Evolutionary conservation across 2,329 filamentous ascomycete species (phyloP), one percentile per base, ranked within the genome.

Genomic region (Pseudogymnoascus sp.): DNA sequence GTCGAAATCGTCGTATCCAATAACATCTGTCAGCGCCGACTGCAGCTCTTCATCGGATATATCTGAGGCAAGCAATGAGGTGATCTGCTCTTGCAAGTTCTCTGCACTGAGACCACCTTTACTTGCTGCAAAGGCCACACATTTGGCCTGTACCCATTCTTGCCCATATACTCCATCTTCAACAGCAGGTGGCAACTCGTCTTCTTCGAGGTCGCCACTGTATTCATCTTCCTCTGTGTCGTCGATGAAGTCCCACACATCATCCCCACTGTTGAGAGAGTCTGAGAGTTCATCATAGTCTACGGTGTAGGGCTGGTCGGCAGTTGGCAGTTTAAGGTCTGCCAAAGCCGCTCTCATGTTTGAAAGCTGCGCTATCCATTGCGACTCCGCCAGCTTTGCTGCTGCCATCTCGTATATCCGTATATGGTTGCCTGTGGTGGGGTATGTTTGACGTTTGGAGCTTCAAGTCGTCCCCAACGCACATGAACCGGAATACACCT

Each of bases 1-100:
- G 67, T 99, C 93, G 15, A 99, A 80, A 71, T 97, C 91, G 68
- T 94, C 92, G 70, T 93, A 97, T 0, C 95, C 94, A 64, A 99
- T 81, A 44, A 97, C 84, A 69, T 99, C 94, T 0, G 90, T 91
- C 36, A 99, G 81, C 41, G 88, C 86, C 71, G 92, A 92, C 73
- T 97, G 93, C n/a, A 97, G 78, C 74, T 96, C 91, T 63, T 96
- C 90, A 63, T 96, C 89, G 33, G 84, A 81, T 48, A 74, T 77
- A n/a, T 78, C 76, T 4, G 91, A 90, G 6, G 81, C 82, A 36
- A 99, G 75, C 2, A 93, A 80, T 4, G 90, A 88, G 39, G 86
- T 76, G 36, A 97, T 84, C 72, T 97, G 92, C 62, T 88, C 84
- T 65, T 89, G 81, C 41, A 97, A 81, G n/a, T 89, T 85, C 21